phyloP scores from a whole-genome alignment of 2,329 filamentous ascomycete genomes.

The Chaetomium olivaceum region DNA sequence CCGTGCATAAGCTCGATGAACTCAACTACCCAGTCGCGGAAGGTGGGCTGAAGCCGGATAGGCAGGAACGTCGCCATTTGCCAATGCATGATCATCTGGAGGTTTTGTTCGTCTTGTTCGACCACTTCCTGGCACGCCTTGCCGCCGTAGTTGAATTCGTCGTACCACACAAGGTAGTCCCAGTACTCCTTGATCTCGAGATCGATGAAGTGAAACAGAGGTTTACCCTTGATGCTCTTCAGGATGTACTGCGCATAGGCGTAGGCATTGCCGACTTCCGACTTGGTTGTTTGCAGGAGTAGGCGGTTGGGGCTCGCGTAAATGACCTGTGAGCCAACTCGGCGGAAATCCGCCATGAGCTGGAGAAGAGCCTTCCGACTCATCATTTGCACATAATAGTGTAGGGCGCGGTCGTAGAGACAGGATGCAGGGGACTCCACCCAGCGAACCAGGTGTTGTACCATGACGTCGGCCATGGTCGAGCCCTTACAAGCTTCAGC shows the following conservation, averaged over 20 bases:
- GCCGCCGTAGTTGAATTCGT: slow-evolving; percentile 98
- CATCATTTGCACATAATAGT: slow-evolving; percentile 99
- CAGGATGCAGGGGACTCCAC: slow-evolving; percentile 91
- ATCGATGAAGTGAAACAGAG: slow-evolving; percentile 95
- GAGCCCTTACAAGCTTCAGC: slow-evolving; percentile 86
- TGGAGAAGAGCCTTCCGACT: slow-evolving; percentile 96
- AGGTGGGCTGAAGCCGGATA: slow-evolving; percentile 73
- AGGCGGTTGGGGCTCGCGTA: slow-evolving; percentile 89
- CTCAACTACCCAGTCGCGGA: slow-evolving; percentile 90
- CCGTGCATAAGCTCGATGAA: slow-evolving; percentile 94
- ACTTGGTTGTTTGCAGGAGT: slow-evolving; percentile 92
- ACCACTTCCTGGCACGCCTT: slow-evolving; percentile 84
- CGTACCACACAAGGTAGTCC: slow-evolving; percentile 99
- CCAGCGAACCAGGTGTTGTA: slow-evolving; percentile 96
- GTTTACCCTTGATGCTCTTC: slow-evolving; percentile 94
- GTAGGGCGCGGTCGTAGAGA: slow-evolving; percentile 89
- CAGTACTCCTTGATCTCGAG: slow-evolving; percentile 98
- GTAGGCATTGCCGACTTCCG: slow-evolving; percentile 93
- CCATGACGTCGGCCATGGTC: slow-evolving; percentile 95
- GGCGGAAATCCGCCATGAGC: slow-evolving; percentile 93
- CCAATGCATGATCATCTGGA: slow-evolving; percentile 98
- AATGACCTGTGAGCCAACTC: slow-evolving; percentile 93
- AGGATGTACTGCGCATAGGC: slow-evolving; percentile 97
- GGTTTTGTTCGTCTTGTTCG: slow-evolving; percentile 68
- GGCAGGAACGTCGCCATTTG: slow-evolving; percentile 91